These are phyloP conservation scores for Colletotrichum costaricense DNA, from an alignment of 2,329 filamentous ascomycete species.

Conservation along the genomic window DNA sequence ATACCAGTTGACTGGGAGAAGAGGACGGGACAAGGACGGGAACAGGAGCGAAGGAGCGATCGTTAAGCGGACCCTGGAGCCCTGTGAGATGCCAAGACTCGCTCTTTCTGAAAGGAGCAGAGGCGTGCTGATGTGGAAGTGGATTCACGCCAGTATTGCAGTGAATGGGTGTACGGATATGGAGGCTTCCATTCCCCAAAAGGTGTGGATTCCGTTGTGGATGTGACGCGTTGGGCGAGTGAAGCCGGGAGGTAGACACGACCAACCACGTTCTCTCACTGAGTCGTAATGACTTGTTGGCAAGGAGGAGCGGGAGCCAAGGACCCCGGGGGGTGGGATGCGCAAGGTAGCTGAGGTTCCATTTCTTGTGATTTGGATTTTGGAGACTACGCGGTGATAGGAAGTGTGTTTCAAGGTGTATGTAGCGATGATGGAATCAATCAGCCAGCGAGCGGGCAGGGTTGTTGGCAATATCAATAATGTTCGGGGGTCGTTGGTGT, in stretches of 20 bases:
- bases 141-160: constrained; percentile 24
- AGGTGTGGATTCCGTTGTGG: neutral
- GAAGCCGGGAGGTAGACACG: neutral
- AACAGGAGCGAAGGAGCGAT: constrained; percentile 3
- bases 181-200: neutral
- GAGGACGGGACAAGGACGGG: neutral
- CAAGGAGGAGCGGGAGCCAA: neutral
- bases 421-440: neutral
- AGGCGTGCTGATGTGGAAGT: neutral
- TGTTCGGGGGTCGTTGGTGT: constrained; percentile 1
- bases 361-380: neutral
- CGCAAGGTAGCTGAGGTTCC: neutral
- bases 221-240: constrained; percentile 15
- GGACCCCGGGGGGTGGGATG: neutral
- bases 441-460: neutral
- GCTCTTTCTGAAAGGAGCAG: neutral
- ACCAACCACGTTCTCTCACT: neutral
- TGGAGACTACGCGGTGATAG: neutral
- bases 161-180: constrained; percentile 14
- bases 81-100: constrained; percentile 5
- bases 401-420: neutral
- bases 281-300: neutral
- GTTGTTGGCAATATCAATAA: neutral
- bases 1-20: neutral
- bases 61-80: neutral